Evolutionary conservation across 352 stramenopile genomes (phyloP).

Genomic region (Stramenopiles sp.): DNA sequence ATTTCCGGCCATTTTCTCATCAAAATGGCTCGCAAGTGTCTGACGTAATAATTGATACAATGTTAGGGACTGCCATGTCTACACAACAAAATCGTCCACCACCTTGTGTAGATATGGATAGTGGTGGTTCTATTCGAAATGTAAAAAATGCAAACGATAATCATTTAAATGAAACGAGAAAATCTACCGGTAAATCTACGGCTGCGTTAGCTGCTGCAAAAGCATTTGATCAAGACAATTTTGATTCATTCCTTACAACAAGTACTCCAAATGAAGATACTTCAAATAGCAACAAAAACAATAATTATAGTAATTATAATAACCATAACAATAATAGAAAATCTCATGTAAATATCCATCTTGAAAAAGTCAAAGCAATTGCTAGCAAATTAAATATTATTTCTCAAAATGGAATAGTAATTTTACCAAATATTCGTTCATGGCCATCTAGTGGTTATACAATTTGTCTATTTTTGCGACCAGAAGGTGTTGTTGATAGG

Average conservation of each 20-base stretch:
- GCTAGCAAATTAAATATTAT: not conserved
- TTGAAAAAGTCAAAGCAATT: not conserved
- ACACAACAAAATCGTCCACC: not conserved
- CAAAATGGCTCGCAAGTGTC: not conserved
- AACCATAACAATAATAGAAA: no score
- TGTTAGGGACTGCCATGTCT: not conserved
- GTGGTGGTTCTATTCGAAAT: not conserved
- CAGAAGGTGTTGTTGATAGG: not conserved
- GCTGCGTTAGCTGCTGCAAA: not conserved
- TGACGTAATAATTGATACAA: not conserved
- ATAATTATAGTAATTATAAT: not conserved
- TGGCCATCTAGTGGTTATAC: not conserved
- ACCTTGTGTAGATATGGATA: not conserved
- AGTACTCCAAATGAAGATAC: no score
- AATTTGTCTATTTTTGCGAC: not conserved
- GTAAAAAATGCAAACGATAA: not conserved
- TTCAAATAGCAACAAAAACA: not conserved
- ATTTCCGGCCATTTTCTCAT: not conserved
- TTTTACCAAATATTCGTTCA: not conserved
- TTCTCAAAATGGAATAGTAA: not conserved
- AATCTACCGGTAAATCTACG: not conserved
- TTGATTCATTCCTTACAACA: no score
- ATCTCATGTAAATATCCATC: not conserved
- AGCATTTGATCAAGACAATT: not conserved
- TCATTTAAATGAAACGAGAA: no score